These are phyloP conservation scores for Serendipita sp. DNA, from an alignment of 768 basidiomycete species.

Conservation along the genomic window DNA sequence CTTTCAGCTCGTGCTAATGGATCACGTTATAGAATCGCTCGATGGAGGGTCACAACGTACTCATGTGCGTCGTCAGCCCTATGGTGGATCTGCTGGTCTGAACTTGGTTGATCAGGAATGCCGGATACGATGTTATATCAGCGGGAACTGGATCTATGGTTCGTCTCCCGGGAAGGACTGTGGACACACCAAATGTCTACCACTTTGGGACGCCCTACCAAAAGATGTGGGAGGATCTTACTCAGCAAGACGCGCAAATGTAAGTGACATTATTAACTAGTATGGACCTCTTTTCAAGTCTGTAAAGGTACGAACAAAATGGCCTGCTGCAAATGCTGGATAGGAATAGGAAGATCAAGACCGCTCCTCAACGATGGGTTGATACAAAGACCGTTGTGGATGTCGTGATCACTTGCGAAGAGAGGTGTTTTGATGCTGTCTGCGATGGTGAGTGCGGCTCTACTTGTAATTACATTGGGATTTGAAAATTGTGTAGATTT, in stretches of 20 bases:
- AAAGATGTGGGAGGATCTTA: conserved; percentile 81
- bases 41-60: conserved; percentile 92
- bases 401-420: conserved; percentile 96
- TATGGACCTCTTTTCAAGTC: neutral
- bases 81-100: neutral
- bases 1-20: neutral
- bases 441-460: conserved; percentile 63
- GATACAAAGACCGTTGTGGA: conserved; percentile 81
- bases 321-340: conserved; percentile 93
- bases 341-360: conserved; percentile 80
- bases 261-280: conserved; percentile 25
- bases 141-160: conserved; percentile 96
- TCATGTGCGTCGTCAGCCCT: conserved; percentile 44
- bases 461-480: neutral
- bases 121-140: conserved; percentile 80
- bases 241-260: conserved; percentile 67
- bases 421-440: conserved; percentile 95
- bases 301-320: conserved; percentile 71
- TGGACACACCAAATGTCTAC: conserved; percentile 97
- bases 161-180: conserved; percentile 84
- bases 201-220: conserved; percentile 95
- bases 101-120: conserved; percentile 41
- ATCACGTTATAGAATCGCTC: conserved; percentile 59
- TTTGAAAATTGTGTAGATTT: conserved; percentile 40
- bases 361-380: conserved; percentile 94